Percentiles rank a stretch among this genome's conserved stretches.
phyloP scores from a whole-genome alignment of 345 rosid species.

The Nasturtium officinale region DNA sequence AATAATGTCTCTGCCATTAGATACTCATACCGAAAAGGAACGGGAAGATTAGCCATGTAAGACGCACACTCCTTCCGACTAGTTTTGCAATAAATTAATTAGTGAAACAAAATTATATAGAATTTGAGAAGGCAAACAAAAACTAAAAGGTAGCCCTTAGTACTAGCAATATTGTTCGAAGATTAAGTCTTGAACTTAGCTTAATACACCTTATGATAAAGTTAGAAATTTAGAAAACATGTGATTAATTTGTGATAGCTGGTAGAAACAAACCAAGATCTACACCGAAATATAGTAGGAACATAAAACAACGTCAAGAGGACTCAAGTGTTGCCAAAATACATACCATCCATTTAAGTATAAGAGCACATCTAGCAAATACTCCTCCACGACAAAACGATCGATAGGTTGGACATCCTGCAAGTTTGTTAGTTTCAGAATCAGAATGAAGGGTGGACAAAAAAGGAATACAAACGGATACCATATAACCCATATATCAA shows the following conservation, averaged over 20 bases:
- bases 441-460: conserved; percentile 20
- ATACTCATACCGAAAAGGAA: conserved; percentile 94
- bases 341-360: conserved; percentile 97
- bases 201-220: conserved; percentile 4
- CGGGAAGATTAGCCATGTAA: conserved; percentile 92
- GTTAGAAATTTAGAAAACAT: neutral
- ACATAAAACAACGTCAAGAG: conserved; percentile 11
- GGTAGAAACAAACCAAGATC: neutral
- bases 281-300: conserved; percentile 2
- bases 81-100: conserved; percentile 68
- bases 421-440: conserved; percentile 28
- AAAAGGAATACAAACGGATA: conserved; percentile 2
- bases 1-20: conserved; percentile 98
- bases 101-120: conserved; percentile 46
- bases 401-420: conserved; percentile 98
- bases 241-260: neutral
- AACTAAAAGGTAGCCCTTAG: neutral
- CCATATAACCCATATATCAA: conserved; percentile 15
- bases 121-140: conserved; percentile 27
- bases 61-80: conserved; percentile 99
- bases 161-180: conserved; percentile 5
- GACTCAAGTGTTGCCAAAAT: conserved; percentile 16
- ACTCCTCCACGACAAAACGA: conserved; percentile 91
- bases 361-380: conserved; percentile 88
- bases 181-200: conserved; percentile 4